A percentile compares a stretch with the other conserved stretches of the same genome.
Conservation (phyloP, 2,329 filamentous ascomycete species). For the Penicillium glabrum region DNA sequence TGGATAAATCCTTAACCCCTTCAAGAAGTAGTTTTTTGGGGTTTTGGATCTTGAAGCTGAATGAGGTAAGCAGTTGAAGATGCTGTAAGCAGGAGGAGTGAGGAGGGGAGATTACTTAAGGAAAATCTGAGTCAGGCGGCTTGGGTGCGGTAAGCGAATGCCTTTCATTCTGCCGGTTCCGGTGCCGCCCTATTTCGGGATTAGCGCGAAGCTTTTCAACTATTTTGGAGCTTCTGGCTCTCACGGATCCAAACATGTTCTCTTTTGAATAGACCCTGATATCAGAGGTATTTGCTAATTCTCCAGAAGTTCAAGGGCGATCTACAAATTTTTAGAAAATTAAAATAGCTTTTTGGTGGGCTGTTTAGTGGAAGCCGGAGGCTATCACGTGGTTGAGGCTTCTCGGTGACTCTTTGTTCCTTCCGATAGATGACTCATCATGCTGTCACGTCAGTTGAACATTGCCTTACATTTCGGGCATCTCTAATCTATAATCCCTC, state of each 20-base stretch:
- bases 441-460: too few relatives aligned
- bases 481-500: too few relatives aligned
- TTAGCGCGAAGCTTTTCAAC: not conserved
- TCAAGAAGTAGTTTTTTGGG: conserved; percentile 12
- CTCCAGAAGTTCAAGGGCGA: too few relatives aligned
- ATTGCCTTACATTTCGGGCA: too few relatives aligned
- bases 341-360: too few relatives aligned
- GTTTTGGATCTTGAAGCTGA: conserved; percentile 20
- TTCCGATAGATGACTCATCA: too few relatives aligned
- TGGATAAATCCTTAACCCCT: conserved; percentile 1
- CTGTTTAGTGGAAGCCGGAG: too few relatives aligned
- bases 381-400: too few relatives aligned
- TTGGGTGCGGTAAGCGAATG: conserved; percentile 1
- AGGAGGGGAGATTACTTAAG: conserved; percentile 22
- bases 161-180: not conserved
- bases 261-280: too few relatives aligned
- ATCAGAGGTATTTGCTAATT: too few relatives aligned
- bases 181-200: not conserved
- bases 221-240: not conserved
- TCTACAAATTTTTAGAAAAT: too few relatives aligned
- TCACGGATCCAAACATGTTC: not conserved
- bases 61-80: conserved; percentile 28
- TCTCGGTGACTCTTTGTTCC: too few relatives aligned
- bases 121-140: conserved; percentile 2
- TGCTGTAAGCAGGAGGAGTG: conserved; percentile 37